Conservation (phyloP, 2,329 filamentous ascomycete genomes). For the Phialophora chinensis region DNA sequence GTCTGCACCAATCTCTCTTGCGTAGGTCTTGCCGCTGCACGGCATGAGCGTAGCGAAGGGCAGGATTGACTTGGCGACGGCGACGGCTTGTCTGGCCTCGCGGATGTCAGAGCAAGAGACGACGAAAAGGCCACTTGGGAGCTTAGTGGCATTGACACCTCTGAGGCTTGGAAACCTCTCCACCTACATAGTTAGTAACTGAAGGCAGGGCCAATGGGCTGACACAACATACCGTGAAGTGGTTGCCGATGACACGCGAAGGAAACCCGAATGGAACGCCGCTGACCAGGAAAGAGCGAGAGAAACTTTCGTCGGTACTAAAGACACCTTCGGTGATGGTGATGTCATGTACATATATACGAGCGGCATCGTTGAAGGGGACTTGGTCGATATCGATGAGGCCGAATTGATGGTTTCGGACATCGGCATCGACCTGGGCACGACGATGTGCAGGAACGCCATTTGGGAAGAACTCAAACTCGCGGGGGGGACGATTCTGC, state of each 20-base stretch:
- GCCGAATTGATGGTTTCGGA: conserved; percentile 9
- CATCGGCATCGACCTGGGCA: conserved; percentile 3
- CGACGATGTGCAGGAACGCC: conserved; percentile 2
- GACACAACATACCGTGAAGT: conserved; percentile 48
- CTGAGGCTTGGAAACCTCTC: conserved; percentile 43
- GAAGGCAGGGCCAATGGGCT: not conserved
- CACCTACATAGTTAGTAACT: conserved; percentile 35
- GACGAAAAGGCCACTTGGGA: conserved; percentile 53
- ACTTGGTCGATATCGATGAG: conserved; percentile 5
- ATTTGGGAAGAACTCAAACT: conserved; percentile 6
- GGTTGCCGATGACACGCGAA: conserved; percentile 45
- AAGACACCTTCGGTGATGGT: conserved; percentile 31
- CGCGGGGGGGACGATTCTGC: conserved; percentile 7
- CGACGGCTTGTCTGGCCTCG: conserved; percentile 61
- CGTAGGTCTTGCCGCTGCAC: conserved; percentile 55
- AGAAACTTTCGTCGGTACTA: conserved; percentile 34
- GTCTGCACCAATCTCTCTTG: conserved; percentile 42
- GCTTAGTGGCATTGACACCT: conserved; percentile 46
- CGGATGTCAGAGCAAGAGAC: conserved; percentile 66
- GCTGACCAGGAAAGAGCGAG: conserved; percentile 34
- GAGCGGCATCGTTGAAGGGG: conserved; percentile 10
- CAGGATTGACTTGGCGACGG: conserved; percentile 53
- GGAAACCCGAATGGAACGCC: conserved; percentile 42
- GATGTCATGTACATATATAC: conserved; percentile 24
- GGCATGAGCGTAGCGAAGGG: conserved; percentile 57